Base-by-base conservation (phyloP, 2,329 filamentous ascomycete genomes). In the Cladorrhinum sp. region DNA sequence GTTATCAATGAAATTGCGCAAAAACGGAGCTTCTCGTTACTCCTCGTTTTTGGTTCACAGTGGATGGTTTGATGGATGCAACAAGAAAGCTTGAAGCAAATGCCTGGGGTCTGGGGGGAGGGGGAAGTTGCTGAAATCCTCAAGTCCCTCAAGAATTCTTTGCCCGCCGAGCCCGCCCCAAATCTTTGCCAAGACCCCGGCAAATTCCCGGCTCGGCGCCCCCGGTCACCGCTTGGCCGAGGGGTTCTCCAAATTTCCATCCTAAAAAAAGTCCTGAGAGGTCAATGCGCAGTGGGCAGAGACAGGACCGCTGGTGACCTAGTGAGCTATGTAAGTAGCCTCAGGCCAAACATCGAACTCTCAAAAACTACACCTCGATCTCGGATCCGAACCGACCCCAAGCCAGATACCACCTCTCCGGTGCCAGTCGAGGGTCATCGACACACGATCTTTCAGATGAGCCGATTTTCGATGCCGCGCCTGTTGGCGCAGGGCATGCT, bases 401-500 rank as follows among this genome's bases (percentile, higher is more conserved):
- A n/a, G 41, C 41, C 41, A 22, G 16, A 18, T 10, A 45, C 29
- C 29, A 32, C 3, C 41, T 45, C 18, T 18, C 41, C 41, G 41
- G 16, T 22, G 41, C 41, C 18, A 25, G 20, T 23, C 22, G 38
- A 54, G 50, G 53, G 54, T 55, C 54, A 50, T 65, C 60, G 56
- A 32, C 51, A 32, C 25, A 50, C 50, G 57, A 60, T 2, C 32
- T 4, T 36, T 12, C 41, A 59, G 20, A 70, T 70, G 68, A 67
- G 60, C 60, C 64, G 64, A 53, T 64, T 63, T 41, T 61, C 64
- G 36, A 64, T 63, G 55, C 57, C 61, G 51, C 67, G 69, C 64
- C 65, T 69, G 52, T 38, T 68, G 64, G 66, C 63, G 64, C 65
- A 60, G 18, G 62, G 59, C 53, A 51, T 68, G 23, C 41, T 59